Base-by-base conservation (phyloP, 805 yeast species). In the Cyberlindnera saturnus region DNA sequence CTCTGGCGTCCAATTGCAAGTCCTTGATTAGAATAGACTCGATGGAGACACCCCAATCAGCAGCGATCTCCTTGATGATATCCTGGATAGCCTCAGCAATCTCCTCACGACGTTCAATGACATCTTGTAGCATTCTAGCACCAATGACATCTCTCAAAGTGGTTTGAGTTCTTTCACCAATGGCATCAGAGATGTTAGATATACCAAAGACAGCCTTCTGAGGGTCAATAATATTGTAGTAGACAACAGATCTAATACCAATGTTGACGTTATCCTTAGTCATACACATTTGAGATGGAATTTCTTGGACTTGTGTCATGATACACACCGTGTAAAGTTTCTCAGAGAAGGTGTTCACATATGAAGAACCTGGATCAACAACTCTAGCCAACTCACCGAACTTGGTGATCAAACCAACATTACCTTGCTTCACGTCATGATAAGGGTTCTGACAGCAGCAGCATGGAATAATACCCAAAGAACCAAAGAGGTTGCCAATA, bases 121-220 rank as follows among this genome's bases (percentile, higher is more conserved):
- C 83, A 51, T 82, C 88, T 63, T 82, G 89, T 53, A 82, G 66
- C 17, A 67, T 69, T 39, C 86, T 64, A 30, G 81, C 69, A 48
- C 89, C 89, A 43, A 81, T 73, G 18, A 82, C 89, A 50, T 81
- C 86, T 60, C 89, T 70, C 55, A 82, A 65, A 3, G 89, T 82
- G 35, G 86, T 82, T 61, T 81, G 86, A 5, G 87, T 81, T 57
- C 87, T 69, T 59, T 81, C 87, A 41, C 69, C 63, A 42, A 82
- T 69, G 15, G 88, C 83, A 35, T 60, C 62, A 46, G 70, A 70
- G 44, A 82, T 74, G 53, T 77, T 62, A 30, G 68, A 60, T 48
- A 82, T 77, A 28, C 80, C 75, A 53, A 73, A 81, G 41, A 71
- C 65, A 15, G 88, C 84, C 66, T 73, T 75, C 54, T 79, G 82